phyloP scores from a whole-genome alignment of 202 grass and related monocot genomes.

The Cymbopogon flexuosus region DNA sequence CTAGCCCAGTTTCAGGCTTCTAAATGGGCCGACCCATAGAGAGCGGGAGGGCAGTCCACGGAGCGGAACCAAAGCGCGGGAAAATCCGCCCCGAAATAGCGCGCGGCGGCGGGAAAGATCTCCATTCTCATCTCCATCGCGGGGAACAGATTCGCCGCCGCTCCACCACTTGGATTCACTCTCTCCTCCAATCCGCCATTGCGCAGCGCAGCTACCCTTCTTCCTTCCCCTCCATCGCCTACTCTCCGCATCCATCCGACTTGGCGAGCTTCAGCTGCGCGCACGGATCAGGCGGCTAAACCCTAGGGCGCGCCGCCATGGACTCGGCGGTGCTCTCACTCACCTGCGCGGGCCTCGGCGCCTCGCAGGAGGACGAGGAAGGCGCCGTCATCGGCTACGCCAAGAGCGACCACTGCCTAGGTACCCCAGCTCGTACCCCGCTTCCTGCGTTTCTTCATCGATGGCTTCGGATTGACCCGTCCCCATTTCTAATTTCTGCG shows the following conservation, averaged over 20 bases:
- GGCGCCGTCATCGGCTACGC: conserved; percentile 53
- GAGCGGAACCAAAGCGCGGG: conserved; percentile 28
- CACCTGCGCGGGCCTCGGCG: conserved; percentile 79
- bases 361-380: conserved; percentile 59
- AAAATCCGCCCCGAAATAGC: conserved; percentile 1
- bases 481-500: not conserved
- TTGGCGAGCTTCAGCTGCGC: not conserved
- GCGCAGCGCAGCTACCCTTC: not conserved
- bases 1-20: not conserved
- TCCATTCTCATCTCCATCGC: conserved; percentile 3
- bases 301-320: conserved; percentile 41
- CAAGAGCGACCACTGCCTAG: conserved; percentile 71
- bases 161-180: not conserved
- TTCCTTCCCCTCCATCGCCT: not conserved
- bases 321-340: conserved; percentile 67
- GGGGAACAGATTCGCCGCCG: not conserved
- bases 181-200: not conserved
- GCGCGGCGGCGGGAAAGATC: conserved; percentile 33
- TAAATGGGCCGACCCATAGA: not conserved
- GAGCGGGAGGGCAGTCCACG: not conserved
- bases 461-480: not conserved
- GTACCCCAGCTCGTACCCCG: conserved; percentile 11
- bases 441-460: not conserved
- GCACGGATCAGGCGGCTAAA: not conserved
- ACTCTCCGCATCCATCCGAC: conserved; percentile 13